Percentiles rank a stretch among this genome's conserved stretches.
phyloP scores from a whole-genome alignment of 73 alveolate genomes.

The Tetrahymena borealis region DNA sequence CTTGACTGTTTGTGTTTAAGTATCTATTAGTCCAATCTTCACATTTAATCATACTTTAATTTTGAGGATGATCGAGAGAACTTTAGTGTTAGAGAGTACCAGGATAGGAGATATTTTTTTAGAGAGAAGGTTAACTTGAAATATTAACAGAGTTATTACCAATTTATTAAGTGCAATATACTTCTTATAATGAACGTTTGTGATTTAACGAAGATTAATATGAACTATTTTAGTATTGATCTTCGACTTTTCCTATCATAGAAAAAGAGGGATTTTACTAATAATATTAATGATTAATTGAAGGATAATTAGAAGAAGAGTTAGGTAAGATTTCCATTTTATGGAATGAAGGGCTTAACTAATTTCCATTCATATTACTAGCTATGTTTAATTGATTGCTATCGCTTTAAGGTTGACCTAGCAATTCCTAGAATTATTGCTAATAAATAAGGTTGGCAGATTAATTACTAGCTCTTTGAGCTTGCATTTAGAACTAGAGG shows the following conservation, averaged over 20 bases:
- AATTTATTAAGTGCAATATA: too few relatives aligned
- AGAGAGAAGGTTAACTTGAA: too few relatives aligned
- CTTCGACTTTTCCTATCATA: not conserved
- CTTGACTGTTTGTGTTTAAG: not conserved
- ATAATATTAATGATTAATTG: not conserved
- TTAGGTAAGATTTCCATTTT: too few relatives aligned
- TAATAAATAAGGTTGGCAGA: not conserved
- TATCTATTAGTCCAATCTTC: not conserved
- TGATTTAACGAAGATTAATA: not conserved
- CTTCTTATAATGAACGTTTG: not conserved
- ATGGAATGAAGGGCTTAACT: not conserved
- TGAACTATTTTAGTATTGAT: not conserved
- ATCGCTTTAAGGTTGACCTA: too few relatives aligned
- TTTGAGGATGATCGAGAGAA: not conserved
- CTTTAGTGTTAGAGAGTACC: too few relatives aligned
- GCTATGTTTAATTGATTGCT: not conserved
- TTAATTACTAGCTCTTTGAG: not conserved
- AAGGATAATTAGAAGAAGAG: too few relatives aligned
- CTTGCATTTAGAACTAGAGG: not conserved
- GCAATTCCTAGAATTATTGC: not conserved
- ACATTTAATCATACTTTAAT: not conserved
- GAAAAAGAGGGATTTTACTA: not conserved
- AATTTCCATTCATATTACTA: not conserved
- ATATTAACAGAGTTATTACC: too few relatives aligned
- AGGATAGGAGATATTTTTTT: too few relatives aligned